A percentile compares a stretch with the other conserved stretches of the same genome.
Conservation (phyloP, 2,329 filamentous ascomycete genomes). For the Emericellopsis atlantica region DNA sequence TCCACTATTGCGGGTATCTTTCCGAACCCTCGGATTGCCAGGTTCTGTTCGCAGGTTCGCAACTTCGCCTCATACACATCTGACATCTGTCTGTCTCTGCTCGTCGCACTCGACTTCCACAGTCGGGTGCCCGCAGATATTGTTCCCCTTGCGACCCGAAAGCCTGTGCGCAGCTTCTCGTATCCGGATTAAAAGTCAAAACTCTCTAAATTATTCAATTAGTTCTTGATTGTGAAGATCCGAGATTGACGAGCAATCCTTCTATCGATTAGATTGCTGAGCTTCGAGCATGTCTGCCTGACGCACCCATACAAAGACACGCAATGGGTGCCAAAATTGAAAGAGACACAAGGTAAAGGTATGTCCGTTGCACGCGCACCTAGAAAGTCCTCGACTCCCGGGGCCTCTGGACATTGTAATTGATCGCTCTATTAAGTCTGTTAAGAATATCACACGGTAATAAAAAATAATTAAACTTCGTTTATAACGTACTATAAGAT, state of each 20-base stretch:
- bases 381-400: no score
- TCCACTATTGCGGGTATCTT: background rate
- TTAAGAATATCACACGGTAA: background rate
- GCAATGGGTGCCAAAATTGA: constrained; percentile 17
- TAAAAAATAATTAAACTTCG: no score
- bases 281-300: constrained; percentile 8
- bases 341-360: constrained; percentile 20
- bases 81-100: background rate
- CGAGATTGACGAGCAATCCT: constrained; percentile 2
- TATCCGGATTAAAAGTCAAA: background rate
- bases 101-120: background rate
- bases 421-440: no score
- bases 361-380: constrained; percentile 5
- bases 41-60: background rate
- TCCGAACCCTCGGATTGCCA: background rate
- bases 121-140: background rate
- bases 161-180: background rate
- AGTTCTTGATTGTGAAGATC: no score
- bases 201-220: background rate
- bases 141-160: background rate
- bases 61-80: no score
- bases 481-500: no score
- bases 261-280: background rate
- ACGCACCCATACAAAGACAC: constrained; percentile 19
- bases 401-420: background rate